Evolutionary conservation across 805 yeast species (phyloP).

Genomic region (Kregervanrija pseudodelftensis): DNA sequence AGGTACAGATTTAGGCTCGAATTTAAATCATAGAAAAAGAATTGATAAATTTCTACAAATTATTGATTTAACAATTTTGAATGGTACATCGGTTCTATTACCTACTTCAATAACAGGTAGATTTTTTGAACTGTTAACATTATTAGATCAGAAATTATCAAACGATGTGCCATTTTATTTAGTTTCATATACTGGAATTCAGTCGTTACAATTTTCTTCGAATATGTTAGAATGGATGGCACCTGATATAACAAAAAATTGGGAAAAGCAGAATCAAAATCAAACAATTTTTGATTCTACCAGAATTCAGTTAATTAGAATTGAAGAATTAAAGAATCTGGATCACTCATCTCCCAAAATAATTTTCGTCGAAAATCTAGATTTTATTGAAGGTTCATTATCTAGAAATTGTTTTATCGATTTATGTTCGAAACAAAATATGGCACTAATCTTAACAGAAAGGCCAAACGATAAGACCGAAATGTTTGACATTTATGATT

Average conservation of each 20-base stretch:
- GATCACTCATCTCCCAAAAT: constrained; percentile 59
- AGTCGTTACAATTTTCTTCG: constrained; percentile 72
- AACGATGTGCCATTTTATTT: constrained; percentile 58
- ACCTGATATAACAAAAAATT: constrained; percentile 70
- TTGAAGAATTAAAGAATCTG: constrained; percentile 46
- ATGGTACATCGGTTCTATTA: constrained; percentile 74
- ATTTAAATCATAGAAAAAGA: constrained; percentile 53
- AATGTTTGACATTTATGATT: constrained; percentile 41
- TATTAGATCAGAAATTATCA: constrained; percentile 17
- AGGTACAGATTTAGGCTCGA: constrained; percentile 56
- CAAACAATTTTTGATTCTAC: constrained; percentile 66
- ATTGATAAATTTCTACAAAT: constrained; percentile 56
- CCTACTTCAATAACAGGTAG: constrained; percentile 82
- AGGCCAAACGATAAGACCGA: constrained; percentile 39
- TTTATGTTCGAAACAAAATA: constrained; percentile 57
- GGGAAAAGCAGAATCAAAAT: constrained; percentile 63
- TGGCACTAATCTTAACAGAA: constrained; percentile 73
- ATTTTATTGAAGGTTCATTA: constrained; percentile 55
- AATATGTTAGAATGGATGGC: constrained; percentile 97
- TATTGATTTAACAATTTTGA: constrained; percentile 57
- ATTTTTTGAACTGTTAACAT: constrained; percentile 64
- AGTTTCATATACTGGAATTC: constrained; percentile 72
- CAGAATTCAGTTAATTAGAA: constrained; percentile 49
- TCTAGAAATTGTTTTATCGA: constrained; percentile 44
- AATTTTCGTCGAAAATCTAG: constrained; percentile 68